Evolutionary conservation across 768 basidiomycete genomes (phyloP), one percentile per base, ranked within the genome.

Genomic region (Podaxis rugospora): DNA sequence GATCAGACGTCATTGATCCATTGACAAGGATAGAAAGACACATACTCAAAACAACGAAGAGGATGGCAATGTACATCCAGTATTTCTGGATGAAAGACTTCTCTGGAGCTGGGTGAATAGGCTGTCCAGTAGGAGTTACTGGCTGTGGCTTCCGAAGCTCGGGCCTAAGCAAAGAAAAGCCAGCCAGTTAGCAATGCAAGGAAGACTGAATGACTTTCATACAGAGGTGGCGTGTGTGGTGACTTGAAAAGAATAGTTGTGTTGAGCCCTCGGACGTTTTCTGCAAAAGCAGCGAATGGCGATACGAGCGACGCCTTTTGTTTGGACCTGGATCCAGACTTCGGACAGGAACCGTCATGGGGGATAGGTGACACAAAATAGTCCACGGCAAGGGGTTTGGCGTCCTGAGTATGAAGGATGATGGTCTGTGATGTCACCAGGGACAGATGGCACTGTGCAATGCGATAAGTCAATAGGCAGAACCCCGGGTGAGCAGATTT

Each of bases 41-140:
- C 87, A 72, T 68, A 90, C 88, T 56, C 16, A 89, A 67, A 47
- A 85, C 82, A 16, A 89, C 68, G 9, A 88, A 71, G 47, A 83
- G 71, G 2, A 85, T 79, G 44, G 80, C 75, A 39, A 92, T 82
- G 66, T 93, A 94, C 72, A 94, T 78, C 94, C 94, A 95, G 72
- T 95, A 95, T 70, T 94, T 95, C 68, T 92, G 89, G 44, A 94
- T 59, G 72, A 95, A 92, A 10, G 85, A 76, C 72, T 93, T 90
- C 68, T 95, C 92, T 0, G 82, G 80, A 36, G 76, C 70, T 0
- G 86, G 82, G 60, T 78, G 70, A 23, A 89, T 75, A 18, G 84
- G 81, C 67, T 85, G 81, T 50, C 92, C 92, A 67, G 88, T 78
- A 14, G 83, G 74, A 7, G 84, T 85, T 23, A 92, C 70, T 4